Conservation (phyloP, 306 rosid species). For the Glycine soja region DNA sequence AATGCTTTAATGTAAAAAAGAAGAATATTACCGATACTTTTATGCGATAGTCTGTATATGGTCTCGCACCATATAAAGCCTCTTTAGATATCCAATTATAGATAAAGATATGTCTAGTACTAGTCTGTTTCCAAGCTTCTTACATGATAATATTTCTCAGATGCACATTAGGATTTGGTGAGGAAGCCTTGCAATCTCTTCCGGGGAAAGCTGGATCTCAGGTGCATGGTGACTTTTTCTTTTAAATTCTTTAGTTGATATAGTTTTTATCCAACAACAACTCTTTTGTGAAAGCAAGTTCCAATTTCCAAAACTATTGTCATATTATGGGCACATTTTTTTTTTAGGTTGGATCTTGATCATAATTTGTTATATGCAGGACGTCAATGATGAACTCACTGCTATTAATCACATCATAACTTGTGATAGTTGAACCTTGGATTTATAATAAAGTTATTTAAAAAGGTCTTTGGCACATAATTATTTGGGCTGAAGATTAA, state of each 20-base stretch:
- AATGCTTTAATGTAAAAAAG: too few species aligned
- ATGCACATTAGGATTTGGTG: constrained; percentile 97
- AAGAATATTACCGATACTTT: too few species aligned
- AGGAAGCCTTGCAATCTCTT: constrained; percentile 95
- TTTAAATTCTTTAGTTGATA: constrained; percentile 28
- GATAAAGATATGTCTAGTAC: constrained; percentile 27
- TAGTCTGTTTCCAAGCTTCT: constrained; percentile 38
- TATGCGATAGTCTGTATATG: too few species aligned
- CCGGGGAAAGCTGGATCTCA: constrained; percentile 88
- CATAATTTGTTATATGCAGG: constrained; percentile 59
- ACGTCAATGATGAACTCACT: constrained; percentile 81
- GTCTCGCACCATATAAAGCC: too few species aligned
- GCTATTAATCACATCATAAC: constrained; percentile 78
- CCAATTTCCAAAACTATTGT: constrained; percentile 38
- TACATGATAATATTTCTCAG: constrained; percentile 58
- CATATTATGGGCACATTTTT: neutral
- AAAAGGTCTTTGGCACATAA: constrained; percentile 13
- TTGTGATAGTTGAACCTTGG: constrained; percentile 34
- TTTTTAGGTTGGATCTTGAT: constrained; percentile 35
- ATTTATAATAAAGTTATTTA: constrained; percentile 28
- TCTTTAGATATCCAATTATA: neutral
- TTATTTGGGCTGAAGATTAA: constrained; percentile 17
- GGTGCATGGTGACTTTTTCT: constrained; percentile 57
- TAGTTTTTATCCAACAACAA: constrained; percentile 35
- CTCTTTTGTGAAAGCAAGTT: constrained; percentile 41